Conservation (phyloP, 2,329 filamentous ascomycete genomes). For the Trichoderma sp. region DNA sequence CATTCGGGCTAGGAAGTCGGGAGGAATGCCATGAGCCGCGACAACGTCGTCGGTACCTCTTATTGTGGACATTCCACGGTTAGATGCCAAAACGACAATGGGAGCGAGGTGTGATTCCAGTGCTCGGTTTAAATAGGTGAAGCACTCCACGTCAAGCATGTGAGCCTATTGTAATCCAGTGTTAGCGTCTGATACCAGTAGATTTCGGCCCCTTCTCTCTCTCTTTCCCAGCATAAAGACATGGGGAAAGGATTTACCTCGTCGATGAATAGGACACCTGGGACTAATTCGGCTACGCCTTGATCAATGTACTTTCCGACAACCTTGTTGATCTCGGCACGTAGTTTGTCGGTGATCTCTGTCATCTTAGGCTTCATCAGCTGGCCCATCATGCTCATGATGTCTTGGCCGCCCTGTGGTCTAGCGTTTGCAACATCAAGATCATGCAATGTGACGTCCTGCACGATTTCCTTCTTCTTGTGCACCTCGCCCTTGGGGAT, state of each 20-base stretch:
- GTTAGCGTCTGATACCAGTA: constrained; percentile 13
- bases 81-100: constrained; percentile 96
- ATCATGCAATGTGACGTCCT: constrained; percentile 96
- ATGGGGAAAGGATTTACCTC: constrained; percentile 63
- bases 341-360: constrained; percentile 96
- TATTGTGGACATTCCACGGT: constrained; percentile 91
- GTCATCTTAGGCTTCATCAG: constrained; percentile 99
- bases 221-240: not conserved
- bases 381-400: constrained; percentile 99
- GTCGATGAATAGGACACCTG: constrained; percentile 96
- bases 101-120: constrained; percentile 92
- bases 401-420: constrained; percentile 96
- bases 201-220: constrained; percentile 1
- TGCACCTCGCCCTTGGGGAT: constrained; percentile 99
- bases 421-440: constrained; percentile 93
- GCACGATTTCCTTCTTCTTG: constrained; percentile 99
- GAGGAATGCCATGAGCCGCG: constrained; percentile 89
- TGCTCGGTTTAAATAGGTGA: constrained; percentile 98
- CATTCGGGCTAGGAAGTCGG: constrained; percentile 89
- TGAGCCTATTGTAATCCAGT: constrained; percentile 67
- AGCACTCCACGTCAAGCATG: constrained; percentile 99
- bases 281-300: constrained; percentile 96
- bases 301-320: constrained; percentile 99
- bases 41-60: constrained; percentile 80
- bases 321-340: constrained; percentile 97